Evolutionary conservation across 2,329 filamentous ascomycete genomes (phyloP).

Genomic region (Colletotrichum cordylinicola): DNA sequence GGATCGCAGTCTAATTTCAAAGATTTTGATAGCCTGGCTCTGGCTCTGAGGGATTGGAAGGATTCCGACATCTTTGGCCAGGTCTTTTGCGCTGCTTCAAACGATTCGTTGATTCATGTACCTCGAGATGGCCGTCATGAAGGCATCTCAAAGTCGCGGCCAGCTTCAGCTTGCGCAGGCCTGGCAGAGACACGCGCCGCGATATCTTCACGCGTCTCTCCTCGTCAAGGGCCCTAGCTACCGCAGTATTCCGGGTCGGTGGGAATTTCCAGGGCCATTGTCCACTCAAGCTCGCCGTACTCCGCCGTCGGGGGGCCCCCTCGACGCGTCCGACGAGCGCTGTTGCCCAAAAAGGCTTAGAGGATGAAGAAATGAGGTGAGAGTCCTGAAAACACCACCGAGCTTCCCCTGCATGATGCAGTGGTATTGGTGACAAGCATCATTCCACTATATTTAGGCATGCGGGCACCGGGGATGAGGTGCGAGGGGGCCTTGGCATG

Average conservation of each 20-base stretch:
- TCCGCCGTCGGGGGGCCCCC: not conserved
- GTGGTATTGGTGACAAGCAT: conserved; percentile 15
- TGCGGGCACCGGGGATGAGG: not conserved
- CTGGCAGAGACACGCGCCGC: not conserved
- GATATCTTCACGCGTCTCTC: not conserved
- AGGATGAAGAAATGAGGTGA: conserved; percentile 1
- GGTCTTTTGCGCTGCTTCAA: not conserved
- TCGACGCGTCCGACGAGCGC: not conserved
- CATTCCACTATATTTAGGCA: conserved; percentile 21
- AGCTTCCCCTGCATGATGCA: conserved; percentile 21
- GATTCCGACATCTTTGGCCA: not conserved
- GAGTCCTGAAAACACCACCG: not conserved
- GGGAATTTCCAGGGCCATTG: not conserved
- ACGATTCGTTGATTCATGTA: not conserved
- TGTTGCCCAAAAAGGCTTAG: conserved; percentile 1
- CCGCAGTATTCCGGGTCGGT: not conserved
- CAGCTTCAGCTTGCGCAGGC: not conserved
- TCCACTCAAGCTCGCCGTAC: not conserved
- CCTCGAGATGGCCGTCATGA: not conserved
- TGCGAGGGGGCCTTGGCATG: not conserved
- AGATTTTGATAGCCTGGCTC: not conserved
- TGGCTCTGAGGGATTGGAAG: not conserved
- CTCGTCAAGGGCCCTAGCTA: not conserved
- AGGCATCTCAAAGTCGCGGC: not conserved
- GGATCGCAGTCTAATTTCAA: not conserved